Base-by-base conservation (phyloP, 345 rosid species). In the Salix suchowensis region DNA sequence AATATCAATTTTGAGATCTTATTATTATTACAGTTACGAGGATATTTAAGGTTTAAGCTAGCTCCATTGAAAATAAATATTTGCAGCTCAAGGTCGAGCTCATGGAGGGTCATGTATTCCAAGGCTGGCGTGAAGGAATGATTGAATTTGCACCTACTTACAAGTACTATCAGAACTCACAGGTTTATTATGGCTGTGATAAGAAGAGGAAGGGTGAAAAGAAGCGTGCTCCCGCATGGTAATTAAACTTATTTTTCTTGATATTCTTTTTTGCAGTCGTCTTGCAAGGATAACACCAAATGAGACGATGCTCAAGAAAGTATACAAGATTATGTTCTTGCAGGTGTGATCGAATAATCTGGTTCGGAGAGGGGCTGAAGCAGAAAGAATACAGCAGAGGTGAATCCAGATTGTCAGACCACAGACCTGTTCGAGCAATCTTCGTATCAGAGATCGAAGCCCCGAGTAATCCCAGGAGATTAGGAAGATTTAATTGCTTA, bases 151-250 rank as follows among this genome's bases (percentile, higher is more conserved):
- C 98, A 73, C 99, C 99, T 21, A 96, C 99, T 16, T 96, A 96
- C 86, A 96, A 96, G 81, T 96, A 96, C 78, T 78, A 81, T 30
- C 34, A 74, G 9, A 83, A 93, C 74, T 93, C 99, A 1, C 95
- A 96, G 61, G 77, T 79, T 70, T 96, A 96, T 70, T 97, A 81
- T 13, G 90, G 54, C 65, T 93, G 87, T 80, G 77, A 82, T 66
- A 82, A 82, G 37, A 86, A 87, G 62, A 85, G 95, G 13, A 91
- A 92, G 74, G 64, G 64, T 58, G 91, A 87, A 23, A 93, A 91
- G 58, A 89, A 86, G 0, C 91, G 99, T 12, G 89, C 86, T 21
- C 99, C 99, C 28, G 99, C 99, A 74, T 96, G 99, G 99, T 94
- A 87, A 81, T 76, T 62, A 67, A 14, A 75, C 6, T 10, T 7